These are phyloP conservation scores for Talaromyces sp. DNA, from an alignment of 2,329 filamentous ascomycete genomes.

Conservation along the genomic window DNA sequence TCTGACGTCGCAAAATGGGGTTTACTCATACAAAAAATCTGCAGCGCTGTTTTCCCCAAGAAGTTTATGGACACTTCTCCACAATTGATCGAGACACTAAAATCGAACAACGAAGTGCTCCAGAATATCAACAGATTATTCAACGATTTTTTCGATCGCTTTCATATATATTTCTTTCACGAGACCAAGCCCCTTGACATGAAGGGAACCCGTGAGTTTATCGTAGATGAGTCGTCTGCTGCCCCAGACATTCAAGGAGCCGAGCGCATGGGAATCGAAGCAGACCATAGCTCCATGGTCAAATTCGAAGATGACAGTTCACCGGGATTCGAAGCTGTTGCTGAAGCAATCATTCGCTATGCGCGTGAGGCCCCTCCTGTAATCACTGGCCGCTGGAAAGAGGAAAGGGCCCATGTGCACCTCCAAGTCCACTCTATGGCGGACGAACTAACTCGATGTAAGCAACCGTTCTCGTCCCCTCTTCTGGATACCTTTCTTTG, in stretches of 20 bases:
- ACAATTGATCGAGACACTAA: conserved; percentile 67
- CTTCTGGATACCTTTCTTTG: background rate
- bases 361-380: conserved; percentile 52
- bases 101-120: conserved; percentile 69
- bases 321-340: conserved; percentile 61
- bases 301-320: conserved; percentile 64
- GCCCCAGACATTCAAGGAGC: conserved; percentile 67
- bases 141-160: conserved; percentile 66
- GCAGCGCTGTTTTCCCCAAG: conserved; percentile 61
- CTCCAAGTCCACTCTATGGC: conserved; percentile 38
- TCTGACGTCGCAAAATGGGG: conserved; percentile 68
- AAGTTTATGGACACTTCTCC: conserved; percentile 66
- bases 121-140: conserved; percentile 73
- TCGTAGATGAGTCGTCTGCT: conserved; percentile 69
- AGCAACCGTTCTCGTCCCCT: conserved; percentile 8
- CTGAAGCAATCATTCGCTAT: conserved; percentile 48
- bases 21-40: conserved; percentile 64
- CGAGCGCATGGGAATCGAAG: conserved; percentile 70
- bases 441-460: conserved; percentile 38
- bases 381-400: conserved; percentile 57
- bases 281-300: conserved; percentile 68
- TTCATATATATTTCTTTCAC: conserved; percentile 72
- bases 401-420: conserved; percentile 49
- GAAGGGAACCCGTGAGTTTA: conserved; percentile 59
- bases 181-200: conserved; percentile 70